Conservation (phyloP, 345 rosid genomes). For the Psidium guajava region DNA sequence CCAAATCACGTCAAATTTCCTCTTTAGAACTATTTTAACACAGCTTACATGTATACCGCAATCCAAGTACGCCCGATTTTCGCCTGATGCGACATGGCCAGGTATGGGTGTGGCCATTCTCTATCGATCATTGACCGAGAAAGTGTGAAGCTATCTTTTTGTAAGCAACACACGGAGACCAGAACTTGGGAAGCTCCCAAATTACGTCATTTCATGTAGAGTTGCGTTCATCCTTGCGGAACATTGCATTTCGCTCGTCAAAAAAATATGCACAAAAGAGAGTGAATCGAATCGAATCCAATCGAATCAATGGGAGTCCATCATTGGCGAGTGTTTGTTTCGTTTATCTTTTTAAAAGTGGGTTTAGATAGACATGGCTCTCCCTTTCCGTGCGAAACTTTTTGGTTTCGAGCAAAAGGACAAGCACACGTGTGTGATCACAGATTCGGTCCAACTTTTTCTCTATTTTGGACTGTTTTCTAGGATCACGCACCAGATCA, state of each 20-base stretch:
- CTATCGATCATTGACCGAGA: not conserved
- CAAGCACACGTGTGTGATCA: not conserved
- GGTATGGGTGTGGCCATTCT: not conserved
- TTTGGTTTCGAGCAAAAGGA: not conserved
- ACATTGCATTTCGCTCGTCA: not conserved
- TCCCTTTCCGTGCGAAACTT: not conserved
- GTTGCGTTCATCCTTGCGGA: not conserved
- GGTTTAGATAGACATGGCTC: not conserved
- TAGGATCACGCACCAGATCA: not conserved
- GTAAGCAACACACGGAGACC: not conserved
- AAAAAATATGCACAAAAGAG: not conserved
- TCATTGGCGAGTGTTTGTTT: not conserved
- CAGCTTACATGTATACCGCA: not conserved
- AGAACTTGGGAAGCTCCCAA: not conserved
- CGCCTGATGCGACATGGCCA: not conserved
- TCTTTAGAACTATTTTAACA: fast-evolving
- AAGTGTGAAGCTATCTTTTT: not conserved
- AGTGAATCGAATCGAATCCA: not conserved
- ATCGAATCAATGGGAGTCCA: not conserved
- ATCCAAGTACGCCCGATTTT: not conserved
- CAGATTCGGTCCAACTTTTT: not conserved
- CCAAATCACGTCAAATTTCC: not conserved
- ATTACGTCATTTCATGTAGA: not conserved
- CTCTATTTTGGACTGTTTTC: not conserved
- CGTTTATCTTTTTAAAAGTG: not conserved